Evolutionary conservation across 1,284 basidiomycete genomes (phyloP), one percentile per base, ranked within the genome.

Genomic region (Papiliotrema flavescens): DNA sequence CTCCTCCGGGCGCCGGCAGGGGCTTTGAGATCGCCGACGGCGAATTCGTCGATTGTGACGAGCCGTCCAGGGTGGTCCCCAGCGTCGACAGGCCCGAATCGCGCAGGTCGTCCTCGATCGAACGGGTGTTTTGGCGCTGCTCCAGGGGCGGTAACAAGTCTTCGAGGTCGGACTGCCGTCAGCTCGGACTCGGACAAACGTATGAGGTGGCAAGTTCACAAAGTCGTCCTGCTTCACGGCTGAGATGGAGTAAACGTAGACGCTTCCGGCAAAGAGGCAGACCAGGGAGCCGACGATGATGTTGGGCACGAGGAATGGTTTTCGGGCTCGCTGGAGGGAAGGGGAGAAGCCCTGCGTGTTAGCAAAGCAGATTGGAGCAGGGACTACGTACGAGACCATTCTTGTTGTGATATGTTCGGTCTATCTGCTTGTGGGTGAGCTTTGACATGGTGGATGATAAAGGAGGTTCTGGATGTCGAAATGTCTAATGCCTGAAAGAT

Each of bases 171-270:
- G 73, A 73, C 74, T 76, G 35, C 11, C 6, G 6, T 35, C 26
- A 40, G 40, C 15, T 11, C 23, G 17, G 6, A 39, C 8, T 6
- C 15, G 32, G 9, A 11, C 22, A 11, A 39, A 40, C 36, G 5
- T 17, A 7, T 17, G 37, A 7, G 19, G 19, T 20, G 35, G 24
- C 13, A 50, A 37, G 35, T 3, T 41, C 53, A 78, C 88, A 71
- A 95, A 95, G 55, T 88, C 86, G 68, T 96, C 93, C 71, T 96
- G 92, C 72, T 88, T 90, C 55, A 96, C 92, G 13, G 92, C 91
- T 41, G 84, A 83, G 71, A 98, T 94, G 15, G 92, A 94, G 77
- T 97, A 98, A 9, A 84, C 82, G 84, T 92, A 98, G 17, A 96
- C 85, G 44, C 86, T 85, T n/a, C 84, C 82, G 28, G 84, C 85